phyloP scores from a whole-genome alignment of 768 basidiomycete species.

The Russula sp. region DNA sequence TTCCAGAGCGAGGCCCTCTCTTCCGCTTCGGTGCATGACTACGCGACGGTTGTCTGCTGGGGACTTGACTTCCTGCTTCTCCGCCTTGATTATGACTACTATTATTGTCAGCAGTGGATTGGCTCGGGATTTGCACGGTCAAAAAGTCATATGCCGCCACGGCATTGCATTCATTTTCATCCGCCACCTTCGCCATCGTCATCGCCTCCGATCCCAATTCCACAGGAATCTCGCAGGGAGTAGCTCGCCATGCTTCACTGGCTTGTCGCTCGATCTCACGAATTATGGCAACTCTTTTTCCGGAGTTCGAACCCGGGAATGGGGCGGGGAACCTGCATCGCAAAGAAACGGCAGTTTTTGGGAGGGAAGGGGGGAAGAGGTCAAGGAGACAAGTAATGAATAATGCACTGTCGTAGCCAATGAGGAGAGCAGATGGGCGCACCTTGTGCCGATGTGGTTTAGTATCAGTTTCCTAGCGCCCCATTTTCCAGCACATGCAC shows the following conservation, averaged over 20 bases:
- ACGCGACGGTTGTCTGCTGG: not conserved
- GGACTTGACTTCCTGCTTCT: not conserved
- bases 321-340: conserved; percentile 54
- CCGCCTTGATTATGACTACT: not conserved
- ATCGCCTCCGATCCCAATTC: not conserved
- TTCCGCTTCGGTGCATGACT: conserved; percentile 1
- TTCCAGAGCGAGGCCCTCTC: not conserved
- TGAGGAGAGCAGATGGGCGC: not conserved
- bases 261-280: conserved; percentile 62
- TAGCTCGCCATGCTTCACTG: conserved; percentile 53
- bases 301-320: conserved; percentile 34
- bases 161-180: conserved; percentile 7
- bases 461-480: conserved; percentile 61
- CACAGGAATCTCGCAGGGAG: conserved; percentile 18
- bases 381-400: conserved; percentile 2
- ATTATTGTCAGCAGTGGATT: not conserved
- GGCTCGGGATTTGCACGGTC: conserved; percentile 14
- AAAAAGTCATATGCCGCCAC: conserved; percentile 32
- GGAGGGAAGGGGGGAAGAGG: not conserved
- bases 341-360: not conserved
- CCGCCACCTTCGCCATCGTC: not conserved
- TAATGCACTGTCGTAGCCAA: not conserved
- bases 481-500: conserved; percentile 62
- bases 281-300: conserved; percentile 44
- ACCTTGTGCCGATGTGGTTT: conserved; percentile 74